phyloP scores from a whole-genome alignment of 1,139 yeast species.

The Hansenula lynferdii region DNA sequence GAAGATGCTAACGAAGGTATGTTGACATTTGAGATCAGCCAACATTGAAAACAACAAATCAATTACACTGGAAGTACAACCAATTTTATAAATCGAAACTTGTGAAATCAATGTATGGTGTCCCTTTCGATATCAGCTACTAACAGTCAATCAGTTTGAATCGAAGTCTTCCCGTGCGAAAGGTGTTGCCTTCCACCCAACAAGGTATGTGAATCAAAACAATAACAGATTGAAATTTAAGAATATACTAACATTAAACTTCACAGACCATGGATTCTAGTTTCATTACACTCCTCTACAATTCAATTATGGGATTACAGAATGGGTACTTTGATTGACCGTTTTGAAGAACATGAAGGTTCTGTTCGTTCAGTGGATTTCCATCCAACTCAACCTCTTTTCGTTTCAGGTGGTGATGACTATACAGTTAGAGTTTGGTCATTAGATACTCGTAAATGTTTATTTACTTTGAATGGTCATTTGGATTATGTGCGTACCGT shows the following conservation, averaged over 20 bases:
- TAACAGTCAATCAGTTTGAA: constrained; percentile 58
- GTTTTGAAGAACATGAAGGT: constrained; percentile 98
- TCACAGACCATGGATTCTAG: constrained; percentile 88
- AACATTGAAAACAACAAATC: too few relatives aligned
- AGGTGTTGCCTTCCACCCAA: constrained; percentile 98
- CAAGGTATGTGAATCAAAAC: constrained; percentile 34
- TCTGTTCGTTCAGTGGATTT: constrained; percentile 95
- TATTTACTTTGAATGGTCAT: constrained; percentile 95
- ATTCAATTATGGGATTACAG: constrained; percentile 99
- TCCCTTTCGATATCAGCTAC: too few relatives aligned
- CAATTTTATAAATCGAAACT: too few relatives aligned
- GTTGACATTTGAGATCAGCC: constrained; percentile 19
- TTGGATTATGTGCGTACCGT: constrained; percentile 93
- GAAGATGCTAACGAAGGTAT: constrained; percentile 91
- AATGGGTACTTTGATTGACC: constrained; percentile 96
- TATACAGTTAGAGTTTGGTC: constrained; percentile 90
- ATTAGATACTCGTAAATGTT: constrained; percentile 91
- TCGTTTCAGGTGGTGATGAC: constrained; percentile 96
- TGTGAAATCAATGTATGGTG: too few relatives aligned
- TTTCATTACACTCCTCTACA: constrained; percentile 89
- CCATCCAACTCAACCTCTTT: constrained; percentile 97
- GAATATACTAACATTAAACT: constrained; percentile 6
- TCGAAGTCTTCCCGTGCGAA: constrained; percentile 98
- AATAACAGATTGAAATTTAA: too few relatives aligned
- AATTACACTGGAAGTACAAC: too few relatives aligned